Base-by-base conservation (phyloP, 2,329 filamentous ascomycete genomes). In the Cryphonectria parasitica region DNA sequence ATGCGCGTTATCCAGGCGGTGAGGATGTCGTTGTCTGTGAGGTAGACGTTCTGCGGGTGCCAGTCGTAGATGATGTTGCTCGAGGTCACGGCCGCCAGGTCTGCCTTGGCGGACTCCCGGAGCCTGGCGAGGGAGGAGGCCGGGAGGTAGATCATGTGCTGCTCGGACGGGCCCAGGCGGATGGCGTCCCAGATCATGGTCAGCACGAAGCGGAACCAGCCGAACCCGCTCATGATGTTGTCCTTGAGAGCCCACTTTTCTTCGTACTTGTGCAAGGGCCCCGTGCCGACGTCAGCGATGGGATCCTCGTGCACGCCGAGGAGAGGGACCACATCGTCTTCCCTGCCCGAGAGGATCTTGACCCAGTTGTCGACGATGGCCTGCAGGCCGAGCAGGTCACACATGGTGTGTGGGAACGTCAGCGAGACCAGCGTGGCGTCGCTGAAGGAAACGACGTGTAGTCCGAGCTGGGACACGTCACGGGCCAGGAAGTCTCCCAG, bases 381-480 rank as follows among this genome's bases (percentile, higher is more conserved):
- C 2, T 77, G 74, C 39, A 79, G 78, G 4, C 83, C 85, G 73
- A 84, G 79, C 3, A 79, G 83, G 71, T 88, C 86, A 70, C 82
- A 81, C 7, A 86, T 75, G 0, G 81, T 82, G 74, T 88, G 87
- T 1, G 83, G 81, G 77, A 80, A 86, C 1, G 78, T 77, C 0
- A 88, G 72, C 0, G 80, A 79, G 1, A 88, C 77, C 0, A 88
- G 75, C 0, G 86, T 88, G 0, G 83, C 83, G 69, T 89, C 83
- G 3, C 74, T 75, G 74, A 88, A 88, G 0, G 81, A 80, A 3
- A 82, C 80, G 58, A 88, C 77, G 71, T 86, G 83, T 5, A 88
- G 76, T 4, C 80, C 80, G 5, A 88, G 74, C 74, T 84, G 82
- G 0, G 85, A 85, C 25, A 74, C 76, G 74, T 87, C 84, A 5